These are phyloP conservation scores for Aspergillus asperescens DNA, from an alignment of 495 filamentous ascomycete genomes.

Conservation along the genomic window DNA sequence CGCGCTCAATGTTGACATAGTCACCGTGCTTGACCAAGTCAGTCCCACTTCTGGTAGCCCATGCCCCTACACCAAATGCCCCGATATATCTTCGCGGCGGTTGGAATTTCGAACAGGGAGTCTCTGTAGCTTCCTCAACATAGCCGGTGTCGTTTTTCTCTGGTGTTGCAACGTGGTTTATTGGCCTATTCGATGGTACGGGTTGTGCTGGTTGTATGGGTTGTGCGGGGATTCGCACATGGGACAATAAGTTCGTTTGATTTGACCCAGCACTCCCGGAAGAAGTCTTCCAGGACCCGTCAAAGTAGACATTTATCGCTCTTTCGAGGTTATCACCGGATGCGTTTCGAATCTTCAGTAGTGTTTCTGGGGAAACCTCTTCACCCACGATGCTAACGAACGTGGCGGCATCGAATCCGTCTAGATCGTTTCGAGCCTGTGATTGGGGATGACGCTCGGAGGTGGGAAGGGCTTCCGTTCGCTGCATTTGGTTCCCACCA, in stretches of 20 bases:
- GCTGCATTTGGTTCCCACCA: background rate
- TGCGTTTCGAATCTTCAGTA: conserved; percentile 50
- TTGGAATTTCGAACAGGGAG: conserved; percentile 35
- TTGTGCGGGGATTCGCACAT: conserved; percentile 12
- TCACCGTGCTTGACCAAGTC: conserved; percentile 73
- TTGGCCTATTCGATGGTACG: background rate
- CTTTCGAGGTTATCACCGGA: conserved; percentile 58
- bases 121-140: conserved; percentile 2
- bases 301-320: conserved; percentile 83
- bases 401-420: conserved; percentile 59
- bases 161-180: background rate
- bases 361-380: conserved; percentile 46
- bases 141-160: background rate
- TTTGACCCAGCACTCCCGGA: conserved; percentile 13
- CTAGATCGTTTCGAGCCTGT: background rate
- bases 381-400: conserved; percentile 70
- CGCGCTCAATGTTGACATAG: conserved; percentile 75
- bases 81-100: conserved; percentile 75
- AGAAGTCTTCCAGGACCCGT: conserved; percentile 86
- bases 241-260: conserved; percentile 11
- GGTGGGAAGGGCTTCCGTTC: background rate
- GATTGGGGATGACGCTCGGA: background rate
- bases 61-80: conserved; percentile 84
- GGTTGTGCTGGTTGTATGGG: conserved; percentile 8
- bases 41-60: conserved; percentile 82